Evolutionary conservation across 495 filamentous ascomycete species (phyloP).

Genomic region (Lasiosphaeria miniovina): DNA sequence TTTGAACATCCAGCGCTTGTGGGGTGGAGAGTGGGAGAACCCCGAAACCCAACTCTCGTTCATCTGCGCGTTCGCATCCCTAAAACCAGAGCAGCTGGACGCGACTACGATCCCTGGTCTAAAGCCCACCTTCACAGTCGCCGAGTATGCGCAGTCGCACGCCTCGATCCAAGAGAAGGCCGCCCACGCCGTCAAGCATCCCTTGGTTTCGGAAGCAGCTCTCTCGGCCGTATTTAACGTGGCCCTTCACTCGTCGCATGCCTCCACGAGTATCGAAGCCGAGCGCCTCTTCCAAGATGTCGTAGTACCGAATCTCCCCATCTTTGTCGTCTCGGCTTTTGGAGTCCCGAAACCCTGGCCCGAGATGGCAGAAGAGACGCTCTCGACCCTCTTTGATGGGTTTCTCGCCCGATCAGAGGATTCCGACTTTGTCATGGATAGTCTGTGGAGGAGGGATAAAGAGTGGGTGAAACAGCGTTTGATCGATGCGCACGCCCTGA

Average conservation of each 20-base stretch:
- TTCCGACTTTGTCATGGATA: constrained; percentile 80
- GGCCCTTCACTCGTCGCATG: constrained; percentile 61
- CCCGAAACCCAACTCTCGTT: constrained; percentile 87
- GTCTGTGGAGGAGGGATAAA: constrained; percentile 83
- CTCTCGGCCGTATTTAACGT: constrained; percentile 78
- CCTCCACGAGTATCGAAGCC: constrained; percentile 63
- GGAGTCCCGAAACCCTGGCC: constrained; percentile 58
- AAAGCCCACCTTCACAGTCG: constrained; percentile 68
- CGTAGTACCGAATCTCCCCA: constrained; percentile 64
- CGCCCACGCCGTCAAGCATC: constrained; percentile 73
- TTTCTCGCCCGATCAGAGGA: constrained; percentile 51
- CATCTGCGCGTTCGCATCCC: constrained; percentile 72
- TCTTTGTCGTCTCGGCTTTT: constrained; percentile 78
- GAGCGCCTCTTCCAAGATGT: constrained; percentile 64
- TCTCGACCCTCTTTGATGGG: constrained; percentile 50
- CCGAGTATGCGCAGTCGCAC: constrained; percentile 71
- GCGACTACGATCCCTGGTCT: constrained; percentile 77
- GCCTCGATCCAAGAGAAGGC: constrained; percentile 68
- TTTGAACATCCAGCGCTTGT: constrained; percentile 76
- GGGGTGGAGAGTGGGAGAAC: constrained; percentile 88
- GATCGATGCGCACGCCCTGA: constrained; percentile 71
- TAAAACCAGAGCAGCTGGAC: constrained; percentile 70
- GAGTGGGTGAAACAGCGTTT: constrained; percentile 77
- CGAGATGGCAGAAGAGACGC: constrained; percentile 51
- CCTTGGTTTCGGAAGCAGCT: constrained; percentile 83